Evolutionary conservation across 1,139 yeast genomes (phyloP), one percentile per base, ranked within the genome.

Genomic region (Saccharomycopsis hybrid): DNA sequence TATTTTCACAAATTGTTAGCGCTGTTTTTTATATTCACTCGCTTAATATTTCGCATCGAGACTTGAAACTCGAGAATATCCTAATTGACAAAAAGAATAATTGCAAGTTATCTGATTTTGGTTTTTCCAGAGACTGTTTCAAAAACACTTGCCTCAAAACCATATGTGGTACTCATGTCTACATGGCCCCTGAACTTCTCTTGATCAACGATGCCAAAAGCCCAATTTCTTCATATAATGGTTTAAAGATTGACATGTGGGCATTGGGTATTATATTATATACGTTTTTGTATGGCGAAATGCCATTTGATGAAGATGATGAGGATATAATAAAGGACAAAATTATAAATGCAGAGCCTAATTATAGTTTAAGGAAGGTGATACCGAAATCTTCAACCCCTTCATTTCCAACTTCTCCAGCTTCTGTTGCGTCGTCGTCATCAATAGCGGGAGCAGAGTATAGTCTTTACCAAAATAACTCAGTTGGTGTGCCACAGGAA

Each of bases 141-240:
- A 73, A 69, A 49, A 72, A 70, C 56, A 76, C 67, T n/a, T 68
- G 82, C 48, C 67, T 92, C 43, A 85, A 85, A 45, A 92, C 97
- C 0, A 74, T 89, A 1, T 92, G 98, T 66, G 98, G 98, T 2
- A 92, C 98, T 0, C 80, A 90, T 0, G 95, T 89, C 4, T 92
- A 92, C 62, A 89, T 90, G 96, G 97, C 98, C 0, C 98, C 98
- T 0, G 98, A 92, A 62, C 70, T 92, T 59, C 70, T 89, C 38
- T 70, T 73, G 50, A 76, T 78, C 55, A 42, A 40, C 5, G 36
- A 42, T 39, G 43, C 28, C 9, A 5, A 27, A 3, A 43, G 37
- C 27, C 13, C 18, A 18, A 11, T 13, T 9, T 75, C 77, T 51
- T 81, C 79, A 50, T 92, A 92, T 62, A 80, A 82, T 40, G 98